A percentile compares a stretch with the other conserved stretches of the same genome.
Conservation (phyloP, 345 rosid genomes). For the Gossypium ekmanianum region DNA sequence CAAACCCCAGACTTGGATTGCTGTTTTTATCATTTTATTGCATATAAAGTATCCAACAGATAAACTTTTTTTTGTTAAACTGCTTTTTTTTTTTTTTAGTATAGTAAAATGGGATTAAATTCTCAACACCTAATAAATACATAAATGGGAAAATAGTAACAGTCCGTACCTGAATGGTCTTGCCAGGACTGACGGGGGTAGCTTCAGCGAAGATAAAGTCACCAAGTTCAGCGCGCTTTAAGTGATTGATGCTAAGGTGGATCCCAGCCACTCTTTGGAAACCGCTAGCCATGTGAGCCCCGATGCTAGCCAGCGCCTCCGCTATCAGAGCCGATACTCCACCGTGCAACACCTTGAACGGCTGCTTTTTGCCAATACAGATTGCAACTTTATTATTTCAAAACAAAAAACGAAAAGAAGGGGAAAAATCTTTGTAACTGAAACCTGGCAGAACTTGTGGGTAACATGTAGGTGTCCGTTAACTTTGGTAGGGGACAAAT, state of each 20-base stretch:
- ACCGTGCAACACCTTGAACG: conserved; percentile 92
- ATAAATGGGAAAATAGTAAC: background rate
- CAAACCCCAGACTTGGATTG: no score
- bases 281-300: conserved; percentile 86
- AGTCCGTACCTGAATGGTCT: conserved; percentile 59
- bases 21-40: no score
- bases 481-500: conserved; percentile 47
- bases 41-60: no score
- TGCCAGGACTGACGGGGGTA: conserved; percentile 57
- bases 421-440: background rate
- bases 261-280: conserved; percentile 76
- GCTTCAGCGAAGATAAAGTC: conserved; percentile 71
- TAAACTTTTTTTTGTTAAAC: no score
- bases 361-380: conserved; percentile 36
- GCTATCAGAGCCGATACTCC: conserved; percentile 91
- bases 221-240: conserved; percentile 73
- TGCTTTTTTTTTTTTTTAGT: no score
- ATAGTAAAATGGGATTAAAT: no score
- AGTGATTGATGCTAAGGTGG: conserved; percentile 76
- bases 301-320: conserved; percentile 81
- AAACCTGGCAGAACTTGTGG: conserved; percentile 56
- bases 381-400: background rate
- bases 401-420: background rate
- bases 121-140: no score
- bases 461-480: conserved; percentile 66